phyloP scores from a whole-genome alignment of 371 early-diverging fungal genomes.

The Zopfochytrium polystomum region DNA sequence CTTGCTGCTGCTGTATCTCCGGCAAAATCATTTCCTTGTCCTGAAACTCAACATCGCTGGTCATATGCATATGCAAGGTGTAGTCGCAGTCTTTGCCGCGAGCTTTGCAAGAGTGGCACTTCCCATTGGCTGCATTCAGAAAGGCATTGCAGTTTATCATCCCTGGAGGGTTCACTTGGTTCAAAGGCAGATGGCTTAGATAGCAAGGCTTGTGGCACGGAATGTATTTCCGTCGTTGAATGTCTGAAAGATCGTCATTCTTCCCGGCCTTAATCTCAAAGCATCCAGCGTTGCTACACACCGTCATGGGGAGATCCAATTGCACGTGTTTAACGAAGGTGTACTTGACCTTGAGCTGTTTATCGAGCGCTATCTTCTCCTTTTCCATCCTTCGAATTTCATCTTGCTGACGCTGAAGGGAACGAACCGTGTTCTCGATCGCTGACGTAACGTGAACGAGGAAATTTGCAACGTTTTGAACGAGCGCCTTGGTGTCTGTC shows the following conservation, averaged over 20 bases:
- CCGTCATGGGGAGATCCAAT: not conserved
- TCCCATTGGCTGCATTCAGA: not conserved
- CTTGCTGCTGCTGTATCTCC: too few relatives aligned
- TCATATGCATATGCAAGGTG: not conserved
- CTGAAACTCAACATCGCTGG: too few relatives aligned
- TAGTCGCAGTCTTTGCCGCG: not conserved
- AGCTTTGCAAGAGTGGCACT: not conserved
- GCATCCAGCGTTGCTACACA: too few relatives aligned
- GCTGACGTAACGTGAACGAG: not conserved
- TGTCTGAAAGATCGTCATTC: not conserved
- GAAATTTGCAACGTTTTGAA: not conserved
- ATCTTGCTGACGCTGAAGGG: not conserved
- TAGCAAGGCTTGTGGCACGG: not conserved
- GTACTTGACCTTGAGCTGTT: not conserved
- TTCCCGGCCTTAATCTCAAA: not conserved
- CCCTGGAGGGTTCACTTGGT: not conserved
- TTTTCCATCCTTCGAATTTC: not conserved
- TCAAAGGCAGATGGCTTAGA: not conserved
- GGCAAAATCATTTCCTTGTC: too few relatives aligned
- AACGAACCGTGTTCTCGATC: not conserved
- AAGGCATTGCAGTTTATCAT: not conserved
- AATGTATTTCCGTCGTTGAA: not conserved
- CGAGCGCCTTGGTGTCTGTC: not conserved
- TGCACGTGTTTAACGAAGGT: not conserved
- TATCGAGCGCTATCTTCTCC: not conserved